A percentile compares a stretch with the other conserved stretches of the same genome.
These are phyloP conservation scores for Chlamydomonas reinhardtii DNA, from an alignment of 163 green algal species.

Conservation along the genomic window DNA sequence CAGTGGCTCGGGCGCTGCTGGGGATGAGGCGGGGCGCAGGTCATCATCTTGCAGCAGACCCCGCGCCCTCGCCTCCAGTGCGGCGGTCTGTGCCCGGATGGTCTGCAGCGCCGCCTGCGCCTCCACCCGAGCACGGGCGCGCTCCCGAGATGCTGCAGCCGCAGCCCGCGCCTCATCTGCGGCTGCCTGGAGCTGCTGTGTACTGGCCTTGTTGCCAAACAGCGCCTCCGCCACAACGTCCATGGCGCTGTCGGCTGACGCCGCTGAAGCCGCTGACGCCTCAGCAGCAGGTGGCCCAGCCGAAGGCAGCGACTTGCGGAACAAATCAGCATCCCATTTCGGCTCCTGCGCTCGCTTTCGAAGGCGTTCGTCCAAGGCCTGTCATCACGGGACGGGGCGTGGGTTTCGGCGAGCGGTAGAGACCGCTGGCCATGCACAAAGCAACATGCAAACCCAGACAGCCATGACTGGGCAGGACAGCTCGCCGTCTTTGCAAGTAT, in stretches of 20 bases:
- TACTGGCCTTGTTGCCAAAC: background rate
- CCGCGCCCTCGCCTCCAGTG: background rate
- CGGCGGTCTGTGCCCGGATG: background rate
- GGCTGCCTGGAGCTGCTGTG: background rate
- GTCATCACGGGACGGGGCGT: background rate
- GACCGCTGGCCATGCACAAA: background rate
- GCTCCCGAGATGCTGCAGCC: background rate
- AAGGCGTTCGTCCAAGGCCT: constrained; percentile 37
- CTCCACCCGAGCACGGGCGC: no score
- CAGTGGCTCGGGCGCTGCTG: background rate
- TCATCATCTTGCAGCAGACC: no score
- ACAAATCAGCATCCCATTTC: constrained; percentile 2
- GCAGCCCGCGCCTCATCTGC: background rate
- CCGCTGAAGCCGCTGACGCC: no score
- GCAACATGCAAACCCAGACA: no score
- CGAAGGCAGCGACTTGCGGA: background rate
- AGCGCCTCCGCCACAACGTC: background rate
- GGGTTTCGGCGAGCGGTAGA: background rate
- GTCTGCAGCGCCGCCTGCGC: no score
- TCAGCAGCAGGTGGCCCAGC: background rate
- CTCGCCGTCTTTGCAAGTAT: background rate
- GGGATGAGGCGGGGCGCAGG: background rate
- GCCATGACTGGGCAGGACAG: no score
- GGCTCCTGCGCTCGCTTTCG: constrained; percentile 28
- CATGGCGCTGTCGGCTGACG: background rate